A percentile compares a stretch with the other conserved stretches of the same genome.
These are phyloP conservation scores for Clavariopsis aquatica DNA, from an alignment of 495 filamentous ascomycete species.

Conservation along the genomic window DNA sequence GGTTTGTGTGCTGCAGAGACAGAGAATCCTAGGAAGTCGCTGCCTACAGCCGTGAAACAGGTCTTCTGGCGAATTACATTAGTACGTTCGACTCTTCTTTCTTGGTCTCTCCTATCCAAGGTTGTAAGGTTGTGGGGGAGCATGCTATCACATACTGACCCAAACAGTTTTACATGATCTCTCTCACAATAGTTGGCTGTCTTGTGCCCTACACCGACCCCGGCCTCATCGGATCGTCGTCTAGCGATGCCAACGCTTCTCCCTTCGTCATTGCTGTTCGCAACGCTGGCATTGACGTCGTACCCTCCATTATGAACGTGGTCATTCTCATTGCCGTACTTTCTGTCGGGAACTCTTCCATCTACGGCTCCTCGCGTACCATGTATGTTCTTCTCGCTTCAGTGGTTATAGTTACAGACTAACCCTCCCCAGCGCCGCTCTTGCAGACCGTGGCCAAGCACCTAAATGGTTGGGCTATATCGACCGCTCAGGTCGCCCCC, in stretches of 20 bases:
- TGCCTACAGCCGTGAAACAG: constrained; percentile 86
- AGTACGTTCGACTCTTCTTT: constrained; percentile 13
- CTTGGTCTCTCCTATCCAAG: neutral
- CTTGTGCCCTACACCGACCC: constrained; percentile 44
- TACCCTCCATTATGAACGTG: constrained; percentile 46
- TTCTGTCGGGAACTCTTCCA: constrained; percentile 45
- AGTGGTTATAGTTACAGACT: too few relatives aligned
- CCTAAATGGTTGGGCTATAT: constrained; percentile 47
- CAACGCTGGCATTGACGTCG: constrained; percentile 44
- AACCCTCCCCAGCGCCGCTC: too few relatives aligned
- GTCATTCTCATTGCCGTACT: constrained; percentile 47
- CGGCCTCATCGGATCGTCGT: constrained; percentile 37
- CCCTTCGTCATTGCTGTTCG: constrained; percentile 47
- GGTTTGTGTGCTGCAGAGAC: constrained; percentile 89
- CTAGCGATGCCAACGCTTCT: constrained; percentile 40
- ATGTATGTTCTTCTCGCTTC: too few relatives aligned
- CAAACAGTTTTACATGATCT: constrained; percentile 44
- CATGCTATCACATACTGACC: constrained; percentile 6
- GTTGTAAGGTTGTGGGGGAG: too few relatives aligned
- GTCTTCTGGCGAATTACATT: constrained; percentile 96
- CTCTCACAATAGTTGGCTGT: constrained; percentile 44
- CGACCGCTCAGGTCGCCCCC: constrained; percentile 47
- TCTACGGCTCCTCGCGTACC: constrained; percentile 47
- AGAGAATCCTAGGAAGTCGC: constrained; percentile 81
- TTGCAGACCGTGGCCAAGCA: constrained; percentile 46